phyloP scores from a whole-genome alignment of 2,329 filamentous ascomycete species.

The Knufia petricola region DNA sequence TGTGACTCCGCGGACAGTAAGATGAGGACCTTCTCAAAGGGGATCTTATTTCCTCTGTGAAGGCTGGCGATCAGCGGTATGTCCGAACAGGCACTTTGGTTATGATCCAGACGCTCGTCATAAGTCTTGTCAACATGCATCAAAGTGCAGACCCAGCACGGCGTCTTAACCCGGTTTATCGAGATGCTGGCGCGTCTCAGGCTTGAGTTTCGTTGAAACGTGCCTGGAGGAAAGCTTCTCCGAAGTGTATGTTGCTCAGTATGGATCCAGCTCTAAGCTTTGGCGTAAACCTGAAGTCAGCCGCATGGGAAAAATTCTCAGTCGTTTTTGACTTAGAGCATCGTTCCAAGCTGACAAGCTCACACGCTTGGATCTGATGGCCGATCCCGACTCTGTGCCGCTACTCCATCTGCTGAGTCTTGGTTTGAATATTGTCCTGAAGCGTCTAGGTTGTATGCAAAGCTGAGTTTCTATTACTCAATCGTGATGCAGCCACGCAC shows the following conservation, averaged over 20 bases:
- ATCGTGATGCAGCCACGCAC: constrained; percentile 5
- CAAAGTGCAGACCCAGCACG: neutral
- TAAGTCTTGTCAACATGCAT: neutral
- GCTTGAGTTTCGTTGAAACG: neutral
- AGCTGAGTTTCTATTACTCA: constrained; percentile 9
- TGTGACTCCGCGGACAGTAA: too few species aligned
- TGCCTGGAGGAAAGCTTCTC: neutral
- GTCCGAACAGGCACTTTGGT: too few species aligned
- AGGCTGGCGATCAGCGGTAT: too few species aligned
- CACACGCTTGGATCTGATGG: constrained; percentile 6
- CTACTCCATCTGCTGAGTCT: constrained; percentile 4
- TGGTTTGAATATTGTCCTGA: neutral
- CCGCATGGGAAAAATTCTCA: constrained; percentile 2
- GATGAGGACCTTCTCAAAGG: too few species aligned
- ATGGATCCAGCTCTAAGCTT: neutral
- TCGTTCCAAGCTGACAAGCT: neutral
- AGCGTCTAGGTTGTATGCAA: neutral
- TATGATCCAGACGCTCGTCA: neutral
- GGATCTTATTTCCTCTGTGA: too few species aligned
- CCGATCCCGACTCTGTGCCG: neutral
- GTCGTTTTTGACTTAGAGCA: neutral
- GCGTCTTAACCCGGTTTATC: neutral
- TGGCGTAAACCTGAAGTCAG: neutral
- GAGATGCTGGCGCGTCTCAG: neutral
- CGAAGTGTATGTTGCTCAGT: neutral